Evolutionary conservation across 176 grass and related monocot species (phyloP).

Genomic region (Raddia distichophylla): DNA sequence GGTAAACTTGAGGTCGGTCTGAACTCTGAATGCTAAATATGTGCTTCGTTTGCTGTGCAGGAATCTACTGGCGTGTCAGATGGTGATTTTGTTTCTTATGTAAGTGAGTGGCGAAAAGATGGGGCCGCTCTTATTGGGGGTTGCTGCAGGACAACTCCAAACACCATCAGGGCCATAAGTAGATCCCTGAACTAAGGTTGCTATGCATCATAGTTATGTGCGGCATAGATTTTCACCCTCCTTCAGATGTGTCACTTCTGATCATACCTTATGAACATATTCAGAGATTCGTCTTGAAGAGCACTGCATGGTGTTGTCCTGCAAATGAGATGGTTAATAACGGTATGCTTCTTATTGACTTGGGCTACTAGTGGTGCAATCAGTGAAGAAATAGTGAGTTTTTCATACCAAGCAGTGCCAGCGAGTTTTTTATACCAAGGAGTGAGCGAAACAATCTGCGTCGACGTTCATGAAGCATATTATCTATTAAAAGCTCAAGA

Average conservation of each 20-base stretch:
- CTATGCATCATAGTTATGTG: background rate
- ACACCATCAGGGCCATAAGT: conserved; percentile 76
- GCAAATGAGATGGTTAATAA: conserved; percentile 35
- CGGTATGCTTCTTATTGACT: conserved; percentile 4
- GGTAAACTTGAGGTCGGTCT: background rate
- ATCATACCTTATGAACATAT: background rate
- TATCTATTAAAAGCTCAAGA: conserved; percentile 15
- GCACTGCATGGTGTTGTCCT: background rate
- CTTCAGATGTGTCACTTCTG: background rate
- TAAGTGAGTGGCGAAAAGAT: conserved; percentile 71
- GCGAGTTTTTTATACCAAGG: background rate
- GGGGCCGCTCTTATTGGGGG: conserved; percentile 76
- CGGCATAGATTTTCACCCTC: conserved; percentile 21
- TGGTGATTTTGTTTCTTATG: conserved; percentile 86
- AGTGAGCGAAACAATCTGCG: conserved; percentile 32
- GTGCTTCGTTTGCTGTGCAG: conserved; percentile 46
- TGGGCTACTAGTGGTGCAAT: conserved; percentile 19
- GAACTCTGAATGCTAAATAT: background rate
- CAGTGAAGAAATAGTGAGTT: background rate
- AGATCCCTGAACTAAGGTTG: conserved; percentile 58
- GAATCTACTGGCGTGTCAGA: conserved; percentile 78
- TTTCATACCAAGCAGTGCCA: background rate
- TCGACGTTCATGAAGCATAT: conserved; percentile 26
- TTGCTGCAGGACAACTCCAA: conserved; percentile 98
- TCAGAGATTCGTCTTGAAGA: background rate